Conservation (phyloP, 371 early-diverging fungal genomes). For the Coemansia sp. region DNA sequence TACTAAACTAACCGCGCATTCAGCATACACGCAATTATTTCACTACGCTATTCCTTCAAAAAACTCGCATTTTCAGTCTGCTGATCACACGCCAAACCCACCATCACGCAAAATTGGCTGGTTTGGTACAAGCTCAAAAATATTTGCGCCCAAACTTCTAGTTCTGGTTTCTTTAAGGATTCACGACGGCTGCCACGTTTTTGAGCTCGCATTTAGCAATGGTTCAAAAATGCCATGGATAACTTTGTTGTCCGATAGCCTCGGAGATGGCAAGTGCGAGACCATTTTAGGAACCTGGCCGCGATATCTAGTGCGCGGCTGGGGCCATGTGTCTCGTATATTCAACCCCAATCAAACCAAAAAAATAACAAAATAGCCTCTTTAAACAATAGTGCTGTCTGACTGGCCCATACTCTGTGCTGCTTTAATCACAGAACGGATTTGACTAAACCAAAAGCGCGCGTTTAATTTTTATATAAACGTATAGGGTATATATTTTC, state of each 20-base stretch:
- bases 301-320: conserved; percentile 4
- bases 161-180: conserved; percentile 10
- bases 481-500: neutral
- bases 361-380: neutral
- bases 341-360: neutral
- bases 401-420: neutral
- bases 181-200: conserved; percentile 47
- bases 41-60: neutral
- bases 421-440: neutral
- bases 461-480: neutral
- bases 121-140: neutral
- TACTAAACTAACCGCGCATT: neutral
- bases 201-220: conserved; percentile 6
- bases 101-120: neutral
- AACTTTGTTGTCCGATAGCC: conserved; percentile 16
- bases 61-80: neutral
- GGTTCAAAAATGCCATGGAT: conserved; percentile 34
- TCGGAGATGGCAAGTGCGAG: conserved; percentile 36
- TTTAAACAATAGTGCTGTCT: neutral
- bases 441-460: neutral
- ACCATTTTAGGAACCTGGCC: conserved; percentile 34
- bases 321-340: conserved; percentile 39
- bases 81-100: conserved; percentile 1
- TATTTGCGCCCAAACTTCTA: neutral
- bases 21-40: neutral